Percentiles rank a stretch among this genome's conserved stretches.
These are phyloP conservation scores for Ilex aquifolium DNA, from an alignment of 257 asterid species.

Conservation along the genomic window DNA sequence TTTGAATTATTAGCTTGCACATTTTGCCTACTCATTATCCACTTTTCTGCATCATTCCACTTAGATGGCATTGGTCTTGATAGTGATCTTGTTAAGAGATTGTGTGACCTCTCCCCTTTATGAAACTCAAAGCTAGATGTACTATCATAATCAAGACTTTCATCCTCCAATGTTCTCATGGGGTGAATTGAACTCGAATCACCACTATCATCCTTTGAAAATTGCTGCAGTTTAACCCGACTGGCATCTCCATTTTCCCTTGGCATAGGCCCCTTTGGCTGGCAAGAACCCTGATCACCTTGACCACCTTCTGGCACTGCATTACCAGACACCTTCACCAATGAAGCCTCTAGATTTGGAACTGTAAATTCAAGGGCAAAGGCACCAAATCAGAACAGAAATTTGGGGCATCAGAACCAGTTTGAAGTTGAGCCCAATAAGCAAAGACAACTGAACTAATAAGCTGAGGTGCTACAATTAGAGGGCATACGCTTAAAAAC, in stretches of 20 bases:
- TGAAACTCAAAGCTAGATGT: conserved; percentile 98
- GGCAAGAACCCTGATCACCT: conserved; percentile 19
- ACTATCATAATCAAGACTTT: conserved; percentile 88
- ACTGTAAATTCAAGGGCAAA: conserved; percentile 16
- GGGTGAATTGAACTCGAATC: conserved; percentile 69
- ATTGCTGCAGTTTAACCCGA: conserved; percentile 34
- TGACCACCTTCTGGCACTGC: conserved; percentile 8
- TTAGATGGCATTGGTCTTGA: conserved; percentile 82
- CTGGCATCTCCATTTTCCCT: conserved; percentile 34
- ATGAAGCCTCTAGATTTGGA: conserved; percentile 7
- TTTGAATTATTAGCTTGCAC: conserved; percentile 43
- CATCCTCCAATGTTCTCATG: conserved; percentile 57
- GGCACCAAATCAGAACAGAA: not conserved
- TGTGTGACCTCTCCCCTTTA: conserved; percentile 80
- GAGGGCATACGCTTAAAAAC: too few species aligned
- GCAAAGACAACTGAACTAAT: too few species aligned
- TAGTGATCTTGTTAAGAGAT: conserved; percentile 46
- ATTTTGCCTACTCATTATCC: conserved; percentile 82
- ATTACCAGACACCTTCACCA: conserved; percentile 11
- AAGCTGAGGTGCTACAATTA: too few species aligned
- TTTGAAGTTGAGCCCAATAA: too few species aligned
- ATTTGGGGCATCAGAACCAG: too few species aligned
- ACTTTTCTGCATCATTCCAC: conserved; percentile 98
- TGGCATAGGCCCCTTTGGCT: conserved; percentile 16
- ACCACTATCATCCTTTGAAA: conserved; percentile 41